These are phyloP conservation scores for Saitozyma podzolica DNA, from an alignment of 768 basidiomycete genomes.

Conservation along the genomic window DNA sequence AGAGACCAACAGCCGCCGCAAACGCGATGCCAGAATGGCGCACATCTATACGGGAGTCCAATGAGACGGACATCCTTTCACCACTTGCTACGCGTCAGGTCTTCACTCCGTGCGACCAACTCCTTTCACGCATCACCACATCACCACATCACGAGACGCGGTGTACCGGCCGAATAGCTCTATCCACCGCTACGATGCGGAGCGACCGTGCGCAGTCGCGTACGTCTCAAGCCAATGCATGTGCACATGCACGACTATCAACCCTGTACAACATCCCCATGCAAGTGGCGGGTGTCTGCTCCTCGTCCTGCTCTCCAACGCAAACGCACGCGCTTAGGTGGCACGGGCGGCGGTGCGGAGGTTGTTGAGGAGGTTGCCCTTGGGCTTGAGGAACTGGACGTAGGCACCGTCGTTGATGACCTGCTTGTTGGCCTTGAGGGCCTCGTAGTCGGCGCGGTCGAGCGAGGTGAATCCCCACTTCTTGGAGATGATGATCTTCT, in stretches of 20 bases:
- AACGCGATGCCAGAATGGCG: too few relatives aligned
- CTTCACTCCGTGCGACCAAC: too few relatives aligned
- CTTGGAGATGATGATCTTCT: conserved; percentile 59
- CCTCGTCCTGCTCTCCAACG: background rate
- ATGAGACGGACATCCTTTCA: too few relatives aligned
- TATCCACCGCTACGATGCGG: too few relatives aligned
- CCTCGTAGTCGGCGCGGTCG: conserved; percentile 80
- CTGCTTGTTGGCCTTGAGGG: conserved; percentile 84
- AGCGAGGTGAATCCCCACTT: conserved; percentile 99
- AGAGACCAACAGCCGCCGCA: too few relatives aligned
- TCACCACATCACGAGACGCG: too few relatives aligned
- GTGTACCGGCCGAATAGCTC: too few relatives aligned
- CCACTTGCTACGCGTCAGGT: too few relatives aligned
- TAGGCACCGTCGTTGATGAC: conserved; percentile 94
- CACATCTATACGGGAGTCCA: too few relatives aligned
- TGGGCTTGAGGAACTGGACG: conserved; percentile 80
- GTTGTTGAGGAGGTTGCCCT: conserved; percentile 81
- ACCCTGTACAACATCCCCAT: background rate
- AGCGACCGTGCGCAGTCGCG: too few relatives aligned
- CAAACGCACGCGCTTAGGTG: conserved; percentile 61
- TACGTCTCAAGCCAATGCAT: background rate
- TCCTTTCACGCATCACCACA: too few relatives aligned
- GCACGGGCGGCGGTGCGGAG: conserved; percentile 64
- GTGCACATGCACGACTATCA: background rate
- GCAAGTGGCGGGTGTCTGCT: too few relatives aligned